Conservation (phyloP, 179 eudicot species). For the Camellia oleifera region DNA sequence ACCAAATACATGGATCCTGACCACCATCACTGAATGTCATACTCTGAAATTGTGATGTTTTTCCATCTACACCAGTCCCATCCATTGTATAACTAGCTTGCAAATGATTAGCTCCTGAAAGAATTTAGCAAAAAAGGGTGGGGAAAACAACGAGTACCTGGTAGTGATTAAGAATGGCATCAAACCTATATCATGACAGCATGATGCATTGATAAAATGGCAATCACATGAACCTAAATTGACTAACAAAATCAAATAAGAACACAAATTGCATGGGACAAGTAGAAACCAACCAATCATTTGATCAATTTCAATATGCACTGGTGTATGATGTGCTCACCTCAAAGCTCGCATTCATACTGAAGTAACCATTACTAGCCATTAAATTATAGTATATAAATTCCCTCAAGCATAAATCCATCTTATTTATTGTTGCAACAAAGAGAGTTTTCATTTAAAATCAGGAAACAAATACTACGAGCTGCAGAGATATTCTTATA, state of each 20-base stretch:
- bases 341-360: background rate
- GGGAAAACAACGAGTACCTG: background rate
- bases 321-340: background rate
- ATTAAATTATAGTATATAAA: background rate
- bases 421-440: background rate
- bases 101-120: conserved; percentile 41
- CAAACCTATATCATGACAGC: background rate
- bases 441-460: background rate
- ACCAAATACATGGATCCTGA: conserved; percentile 59
- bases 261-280: background rate
- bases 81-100: conserved; percentile 46
- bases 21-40: conserved; percentile 26
- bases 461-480: background rate
- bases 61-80: conserved; percentile 32
- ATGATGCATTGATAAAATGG: background rate
- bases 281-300: background rate
- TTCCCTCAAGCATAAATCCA: background rate
- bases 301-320: too few species aligned
- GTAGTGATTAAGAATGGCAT: background rate
- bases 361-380: background rate
- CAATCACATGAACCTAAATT: background rate
- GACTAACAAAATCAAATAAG: background rate
- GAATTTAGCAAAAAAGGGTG: conserved; percentile 2
- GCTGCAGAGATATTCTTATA: background rate
- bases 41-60: conserved; percentile 27